Percentiles rank a stretch among this genome's conserved stretches.
These are phyloP conservation scores for Kodamaea ohmeri DNA, from an alignment of 1,139 yeast genomes.

Conservation along the genomic window DNA sequence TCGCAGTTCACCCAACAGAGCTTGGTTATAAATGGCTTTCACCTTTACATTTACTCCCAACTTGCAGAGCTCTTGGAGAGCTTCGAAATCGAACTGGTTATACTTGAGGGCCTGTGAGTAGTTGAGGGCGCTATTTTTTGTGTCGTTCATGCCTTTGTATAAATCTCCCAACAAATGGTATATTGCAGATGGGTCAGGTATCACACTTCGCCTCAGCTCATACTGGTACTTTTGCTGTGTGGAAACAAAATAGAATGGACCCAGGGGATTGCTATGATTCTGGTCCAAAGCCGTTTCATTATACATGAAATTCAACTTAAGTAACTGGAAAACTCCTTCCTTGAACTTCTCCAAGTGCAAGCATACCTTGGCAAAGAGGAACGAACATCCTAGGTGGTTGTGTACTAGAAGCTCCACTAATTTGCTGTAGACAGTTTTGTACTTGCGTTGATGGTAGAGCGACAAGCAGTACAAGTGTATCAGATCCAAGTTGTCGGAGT, in stretches of 20 bases:
- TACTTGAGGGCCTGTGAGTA: constrained; percentile 66
- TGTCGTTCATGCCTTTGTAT: constrained; percentile 50
- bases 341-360: constrained; percentile 51
- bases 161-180: constrained; percentile 71
- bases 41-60: constrained; percentile 69
- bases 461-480: constrained; percentile 64
- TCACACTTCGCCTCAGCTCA: constrained; percentile 32
- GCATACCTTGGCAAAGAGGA: constrained; percentile 65
- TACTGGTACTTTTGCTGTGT: constrained; percentile 32
- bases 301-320: constrained; percentile 32
- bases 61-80: constrained; percentile 72
- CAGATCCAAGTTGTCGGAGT: constrained; percentile 50
- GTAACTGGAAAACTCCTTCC: constrained; percentile 63
- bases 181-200: constrained; percentile 66
- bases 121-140: constrained; percentile 61
- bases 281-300: constrained; percentile 28
- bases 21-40: constrained; percentile 52
- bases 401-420: constrained; percentile 33
- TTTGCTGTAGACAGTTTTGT: constrained; percentile 57
- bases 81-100: constrained; percentile 85
- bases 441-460: constrained; percentile 52
- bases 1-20: constrained; percentile 10
- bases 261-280: constrained; percentile 8
- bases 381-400: constrained; percentile 68
- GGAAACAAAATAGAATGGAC: constrained; percentile 22